These are phyloP conservation scores for Pseudonectria foliicola DNA, from an alignment of 2,329 filamentous ascomycete species.

Conservation along the genomic window DNA sequence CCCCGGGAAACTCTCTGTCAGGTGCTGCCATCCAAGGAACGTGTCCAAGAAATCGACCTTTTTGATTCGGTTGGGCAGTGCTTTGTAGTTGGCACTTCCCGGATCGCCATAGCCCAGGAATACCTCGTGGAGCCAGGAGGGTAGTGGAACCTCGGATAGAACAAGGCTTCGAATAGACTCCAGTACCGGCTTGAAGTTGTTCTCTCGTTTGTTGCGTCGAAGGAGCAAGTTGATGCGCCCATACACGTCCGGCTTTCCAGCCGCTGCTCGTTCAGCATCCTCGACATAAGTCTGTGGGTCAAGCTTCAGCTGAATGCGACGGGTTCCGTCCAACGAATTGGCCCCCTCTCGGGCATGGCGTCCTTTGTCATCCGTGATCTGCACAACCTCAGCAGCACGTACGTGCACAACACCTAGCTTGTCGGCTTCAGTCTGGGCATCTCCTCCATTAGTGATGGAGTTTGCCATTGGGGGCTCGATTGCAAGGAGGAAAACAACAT, in stretches of 20 bases:
- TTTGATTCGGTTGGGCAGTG: slow-evolving; percentile 68
- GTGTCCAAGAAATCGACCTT: slow-evolving; percentile 89
- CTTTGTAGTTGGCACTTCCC: slow-evolving; percentile 76
- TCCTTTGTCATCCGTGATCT: slow-evolving; percentile 80
- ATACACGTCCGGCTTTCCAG: slow-evolving; percentile 73
- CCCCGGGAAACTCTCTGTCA: slow-evolving; percentile 82
- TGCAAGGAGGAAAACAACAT: slow-evolving; percentile 81
- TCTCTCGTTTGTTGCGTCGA: slow-evolving; percentile 77
- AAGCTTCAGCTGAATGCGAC: slow-evolving; percentile 72
- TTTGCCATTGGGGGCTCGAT: slow-evolving; percentile 56
- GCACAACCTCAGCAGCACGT: slow-evolving; percentile 77
- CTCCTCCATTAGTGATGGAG: slow-evolving; percentile 45
- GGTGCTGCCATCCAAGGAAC: slow-evolving; percentile 90
- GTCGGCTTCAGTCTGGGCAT: slow-evolving; percentile 41
- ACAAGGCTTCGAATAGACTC: slow-evolving; percentile 85
- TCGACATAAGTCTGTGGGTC: slow-evolving; percentile 71
- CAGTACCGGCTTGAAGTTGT: slow-evolving; percentile 92
- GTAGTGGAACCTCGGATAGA: slow-evolving; percentile 76
- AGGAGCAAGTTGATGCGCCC: slow-evolving; percentile 79
- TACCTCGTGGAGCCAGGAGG: slow-evolving; percentile 90
- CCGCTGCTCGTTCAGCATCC: slow-evolving; percentile 60
- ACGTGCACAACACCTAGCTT: slow-evolving; percentile 63
- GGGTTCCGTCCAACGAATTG: slow-evolving; percentile 56
- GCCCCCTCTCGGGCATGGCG: slow-evolving; percentile 58
- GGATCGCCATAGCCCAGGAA: slow-evolving; percentile 97